These are phyloP conservation scores for Amorphotheca resinae DNA, from an alignment of 495 filamentous ascomycete species.

Conservation along the genomic window DNA sequence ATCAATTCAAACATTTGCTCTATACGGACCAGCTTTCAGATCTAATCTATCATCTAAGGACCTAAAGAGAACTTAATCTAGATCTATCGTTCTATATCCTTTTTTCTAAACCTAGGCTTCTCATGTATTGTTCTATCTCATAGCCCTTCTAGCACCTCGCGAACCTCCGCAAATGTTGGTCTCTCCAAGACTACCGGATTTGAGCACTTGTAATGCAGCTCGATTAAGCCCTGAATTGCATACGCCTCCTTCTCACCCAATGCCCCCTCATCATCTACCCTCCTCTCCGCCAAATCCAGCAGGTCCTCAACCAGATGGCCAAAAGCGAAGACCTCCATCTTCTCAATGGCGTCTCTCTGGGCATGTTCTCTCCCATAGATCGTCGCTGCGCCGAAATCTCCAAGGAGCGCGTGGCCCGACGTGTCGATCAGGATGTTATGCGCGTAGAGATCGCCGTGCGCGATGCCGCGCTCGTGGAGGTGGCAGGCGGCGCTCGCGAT, in stretches of 20 bases:
- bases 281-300: constrained; percentile 19
- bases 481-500: constrained; percentile 28
- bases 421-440: constrained; percentile 32
- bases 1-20: no score
- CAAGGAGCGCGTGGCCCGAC: constrained; percentile 29
- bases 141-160: constrained; percentile 9
- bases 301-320: constrained; percentile 31
- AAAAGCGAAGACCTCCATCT: constrained; percentile 34
- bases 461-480: constrained; percentile 29
- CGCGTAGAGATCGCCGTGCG: constrained; percentile 32
- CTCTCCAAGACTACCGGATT: constrained; percentile 14
- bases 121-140: constrained; percentile 2
- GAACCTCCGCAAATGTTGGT: constrained; percentile 13
- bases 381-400: constrained; percentile 33
- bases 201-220: constrained; percentile 18
- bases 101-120: no score
- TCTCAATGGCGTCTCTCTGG: constrained; percentile 21
- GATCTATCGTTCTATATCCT: no score
- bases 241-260: constrained; percentile 16
- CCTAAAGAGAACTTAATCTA: no score
- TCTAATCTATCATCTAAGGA: no score
- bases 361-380: constrained; percentile 23
- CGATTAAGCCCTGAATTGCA: constrained; percentile 13
- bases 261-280: constrained; percentile 8
- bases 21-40: no score